Base-by-base conservation (phyloP, 2,329 filamentous ascomycete species). In the Beauveria bassiana region DNA sequence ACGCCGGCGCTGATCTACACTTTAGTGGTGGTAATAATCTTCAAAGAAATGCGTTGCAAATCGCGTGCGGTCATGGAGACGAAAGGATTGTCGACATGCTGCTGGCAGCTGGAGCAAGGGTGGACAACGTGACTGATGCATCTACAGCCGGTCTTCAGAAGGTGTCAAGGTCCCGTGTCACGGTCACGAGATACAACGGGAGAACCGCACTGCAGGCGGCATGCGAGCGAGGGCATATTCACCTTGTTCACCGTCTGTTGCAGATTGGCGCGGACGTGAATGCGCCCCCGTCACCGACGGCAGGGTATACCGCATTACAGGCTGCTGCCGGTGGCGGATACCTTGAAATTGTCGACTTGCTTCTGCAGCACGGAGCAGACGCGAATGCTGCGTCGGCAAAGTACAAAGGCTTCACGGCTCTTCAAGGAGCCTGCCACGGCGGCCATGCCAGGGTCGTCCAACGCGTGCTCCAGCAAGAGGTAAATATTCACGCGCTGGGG, bases 171-270 rank as follows among this genome's bases (percentile, higher is more conserved):
- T 34, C 34, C 7, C 47, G 34, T 20, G 22, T 47, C 47, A n/a
- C 12, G 2, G 51, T 61, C 12, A 57, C 63, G 24, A 73, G 63
- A 69, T 75, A 74, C 61, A 68, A 69, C 51, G 75, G 64, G 59
- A 72, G 66, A 65, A 80, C 63, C 67, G 76, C 67, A 64, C 74
- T 72, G 68, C 79, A 66, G 71, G 70, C 64, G 63, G 75, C 74
- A 2, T 68, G 70, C 1, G 66, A 70, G 18, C 66, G 65, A 2
- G 72, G 72, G 0, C 63, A 71, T 61, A 6, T 62, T 10, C 63
- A 65, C 3, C 59, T 73, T 1, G 67, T 71, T 2, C 53, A 61
- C 28, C 57, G 62, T 22, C 68, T 77, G 2, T 62, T 75, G 40
- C 66, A 67, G 1, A 62, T 63, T 2, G 73, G 73, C 9, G 74